Evolutionary conservation across 345 rosid species (phyloP), one percentile per base, ranked within the genome.

Genomic region (Adansonia digitata): DNA sequence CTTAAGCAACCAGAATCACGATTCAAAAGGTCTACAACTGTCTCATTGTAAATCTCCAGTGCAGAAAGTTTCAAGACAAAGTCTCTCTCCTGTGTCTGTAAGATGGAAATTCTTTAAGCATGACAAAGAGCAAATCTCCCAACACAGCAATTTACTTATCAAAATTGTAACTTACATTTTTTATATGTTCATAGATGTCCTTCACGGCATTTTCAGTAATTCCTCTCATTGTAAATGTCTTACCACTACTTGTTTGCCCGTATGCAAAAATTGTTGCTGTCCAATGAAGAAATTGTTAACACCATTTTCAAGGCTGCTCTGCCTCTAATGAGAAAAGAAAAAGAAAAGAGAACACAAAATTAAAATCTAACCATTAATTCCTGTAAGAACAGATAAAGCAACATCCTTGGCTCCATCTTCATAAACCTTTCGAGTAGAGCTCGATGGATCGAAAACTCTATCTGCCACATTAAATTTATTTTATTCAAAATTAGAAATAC

Each of bases 321-420:
- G 20, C 20, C 45, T 66, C 71, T 37, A 66, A 43, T 27, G 18
- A 59, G 64, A 13, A 29, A 26, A 37, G 26, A 37, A 20, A 35
- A 20, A 1, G 46, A 29, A n/a, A 39, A 64, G 5, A 8, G 13
- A 35, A 7, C 9, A 11, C 29, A 8, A 64, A 35, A 31, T 22
- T 20, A 53, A 20, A n/a, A 53, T 27, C 34, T 57, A 26, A 57
- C 62, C 94, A 75, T 94, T 94, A 57, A 94, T 92, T 86, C 98
- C 98, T 52, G 87, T 88, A 37, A 94, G 89, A 22, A 90, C 91
- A 69, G 98, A 94, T 40, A 94, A 71, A 48, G 98, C 97, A 60
- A 94, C 97, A 74, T 91, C 88, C 85, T 88, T 92, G 17, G 97
- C 91, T 74, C 97, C 98, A 80, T 90, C 97, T 86, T 92, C 91